Evolutionary conservation across 1,139 yeast species (phyloP).

Genomic region (Spencermartinsiella ligniputridi): DNA sequence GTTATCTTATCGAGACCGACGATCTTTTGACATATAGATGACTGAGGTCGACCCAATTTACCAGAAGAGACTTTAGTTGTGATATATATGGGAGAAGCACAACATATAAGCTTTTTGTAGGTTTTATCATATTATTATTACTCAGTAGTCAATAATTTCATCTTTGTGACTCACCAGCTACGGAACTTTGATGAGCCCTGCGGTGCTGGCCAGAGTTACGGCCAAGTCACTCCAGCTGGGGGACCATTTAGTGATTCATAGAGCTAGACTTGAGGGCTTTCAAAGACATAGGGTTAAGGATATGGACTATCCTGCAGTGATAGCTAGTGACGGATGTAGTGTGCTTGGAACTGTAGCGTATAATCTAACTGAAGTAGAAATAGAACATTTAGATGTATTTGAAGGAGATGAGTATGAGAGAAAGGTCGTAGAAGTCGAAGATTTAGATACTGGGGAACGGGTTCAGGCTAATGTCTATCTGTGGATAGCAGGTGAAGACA

Average conservation of each 20-base stretch:
- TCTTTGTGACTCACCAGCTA: constrained; percentile 25
- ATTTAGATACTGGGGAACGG: constrained; percentile 13
- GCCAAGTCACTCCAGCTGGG: constrained; percentile 16
- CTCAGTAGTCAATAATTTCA: background rate
- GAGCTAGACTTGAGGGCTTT: constrained; percentile 24
- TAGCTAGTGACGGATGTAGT: constrained; percentile 10
- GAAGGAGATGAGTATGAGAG: constrained; percentile 34
- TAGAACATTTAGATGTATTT: constrained; percentile 28
- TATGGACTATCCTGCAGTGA: constrained; percentile 32
- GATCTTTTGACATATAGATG: too few relatives aligned
- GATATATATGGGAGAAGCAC: too few relatives aligned
- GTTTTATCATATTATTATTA: background rate
- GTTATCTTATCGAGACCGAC: too few relatives aligned
- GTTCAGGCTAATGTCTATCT: constrained; percentile 24
- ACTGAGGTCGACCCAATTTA: too few relatives aligned
- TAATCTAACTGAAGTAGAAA: constrained; percentile 22
- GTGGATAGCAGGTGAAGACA: constrained; percentile 23
- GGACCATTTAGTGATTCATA: constrained; percentile 17
- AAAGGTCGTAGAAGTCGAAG: constrained; percentile 20
- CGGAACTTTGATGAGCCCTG: constrained; percentile 34
- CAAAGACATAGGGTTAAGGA: constrained; percentile 24
- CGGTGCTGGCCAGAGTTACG: constrained; percentile 31
- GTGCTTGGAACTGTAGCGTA: constrained; percentile 31
- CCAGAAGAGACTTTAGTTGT: too few relatives aligned
- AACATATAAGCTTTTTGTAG: constrained; percentile 6